Evolutionary conservation across 2,329 filamentous ascomycete genomes (phyloP), one percentile per base, ranked within the genome.

Genomic region (Canariomyces notabilis): DNA sequence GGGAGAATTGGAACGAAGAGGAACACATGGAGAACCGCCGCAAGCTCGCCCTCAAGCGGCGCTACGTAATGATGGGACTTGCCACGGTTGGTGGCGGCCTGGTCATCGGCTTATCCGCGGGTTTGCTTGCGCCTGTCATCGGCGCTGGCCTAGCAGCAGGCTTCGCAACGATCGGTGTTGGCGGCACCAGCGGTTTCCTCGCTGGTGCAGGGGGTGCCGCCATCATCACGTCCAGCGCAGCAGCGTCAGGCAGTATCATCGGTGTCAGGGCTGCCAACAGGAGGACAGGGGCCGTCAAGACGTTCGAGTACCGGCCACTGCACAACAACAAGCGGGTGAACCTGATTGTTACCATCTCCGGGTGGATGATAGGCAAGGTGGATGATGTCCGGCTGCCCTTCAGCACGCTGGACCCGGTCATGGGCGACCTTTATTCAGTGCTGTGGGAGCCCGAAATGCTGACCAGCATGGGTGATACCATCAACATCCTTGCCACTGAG

Each of bases 261-360:
- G 93, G 88, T 39, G 80, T 86, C 34, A 83, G 82, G 62, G 91
- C 93, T 20, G 89, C 90, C n/a, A 76, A 87, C 59, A 79, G 90
- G 58, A 79, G 93, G 57, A 97, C 87, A 1, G 91, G 93, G 12
- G 83, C 90, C 1, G 94, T 98, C 48, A 89, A 84, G 67, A 98
- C 93, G 0, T 98, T 97, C 61, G 93, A 98, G 67, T 98, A 97
- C 64, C 81, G 91, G 36, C 93, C 93, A 6, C 71, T 98, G 37
- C 90, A 97, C 72, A 98, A 98, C 70, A 97, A 97, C 68, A 98
- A 98, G 68, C 79, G 90, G 48, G 87, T 96, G 32, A 97, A 98
- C 59, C 76, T 98, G 22, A 93, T 98, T 53, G 82, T 98, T 32
- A 97, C 93, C 0, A 81, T 98, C 22, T 89, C 91, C 0, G 93